Percentiles rank a stretch among this genome's conserved stretches.
phyloP scores from a whole-genome alignment of 768 basidiomycete species.

The Mycena sanguinolenta region DNA sequence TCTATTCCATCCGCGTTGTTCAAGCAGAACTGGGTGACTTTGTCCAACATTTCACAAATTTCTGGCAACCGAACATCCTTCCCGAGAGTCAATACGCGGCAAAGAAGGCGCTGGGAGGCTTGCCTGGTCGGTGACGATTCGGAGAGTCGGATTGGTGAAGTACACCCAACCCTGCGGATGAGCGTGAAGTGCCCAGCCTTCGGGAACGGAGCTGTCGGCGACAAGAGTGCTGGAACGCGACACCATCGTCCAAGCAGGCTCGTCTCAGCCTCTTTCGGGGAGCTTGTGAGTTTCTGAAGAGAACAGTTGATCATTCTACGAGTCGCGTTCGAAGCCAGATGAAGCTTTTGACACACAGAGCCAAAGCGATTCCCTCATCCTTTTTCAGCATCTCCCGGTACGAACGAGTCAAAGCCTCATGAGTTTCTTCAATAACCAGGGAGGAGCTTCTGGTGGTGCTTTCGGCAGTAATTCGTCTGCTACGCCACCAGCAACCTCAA shows the following conservation, averaged over 20 bases:
- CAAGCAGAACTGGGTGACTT: constrained; percentile 45
- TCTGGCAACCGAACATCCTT: constrained; percentile 60
- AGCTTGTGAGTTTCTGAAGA: too few species aligned
- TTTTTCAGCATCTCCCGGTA: background rate
- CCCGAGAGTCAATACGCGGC: background rate
- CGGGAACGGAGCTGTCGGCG: constrained; percentile 5
- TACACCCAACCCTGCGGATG: constrained; percentile 67
- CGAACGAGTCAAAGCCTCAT: constrained; percentile 10
- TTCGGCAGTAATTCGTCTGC: constrained; percentile 21
- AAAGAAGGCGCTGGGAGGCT: background rate
- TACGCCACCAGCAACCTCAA: constrained; percentile 31
- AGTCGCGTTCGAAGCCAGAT: background rate
- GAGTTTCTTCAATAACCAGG: constrained; percentile 36
- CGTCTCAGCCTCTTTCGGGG: too few species aligned
- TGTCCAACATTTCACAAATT: constrained; percentile 46
- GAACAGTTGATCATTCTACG: too few species aligned
- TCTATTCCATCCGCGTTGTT: constrained; percentile 50
- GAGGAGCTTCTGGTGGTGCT: constrained; percentile 15
- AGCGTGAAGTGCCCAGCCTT: constrained; percentile 55
- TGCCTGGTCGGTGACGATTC: constrained; percentile 57
- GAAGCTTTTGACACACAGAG: background rate
- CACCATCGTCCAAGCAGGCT: constrained; percentile 8
- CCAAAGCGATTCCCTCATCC: background rate
- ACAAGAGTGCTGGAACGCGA: constrained; percentile 37
- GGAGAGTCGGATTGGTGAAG: constrained; percentile 56